These are phyloP conservation scores for Erysimum cheiri DNA, from an alignment of 441 rosid genomes.

Conservation along the genomic window DNA sequence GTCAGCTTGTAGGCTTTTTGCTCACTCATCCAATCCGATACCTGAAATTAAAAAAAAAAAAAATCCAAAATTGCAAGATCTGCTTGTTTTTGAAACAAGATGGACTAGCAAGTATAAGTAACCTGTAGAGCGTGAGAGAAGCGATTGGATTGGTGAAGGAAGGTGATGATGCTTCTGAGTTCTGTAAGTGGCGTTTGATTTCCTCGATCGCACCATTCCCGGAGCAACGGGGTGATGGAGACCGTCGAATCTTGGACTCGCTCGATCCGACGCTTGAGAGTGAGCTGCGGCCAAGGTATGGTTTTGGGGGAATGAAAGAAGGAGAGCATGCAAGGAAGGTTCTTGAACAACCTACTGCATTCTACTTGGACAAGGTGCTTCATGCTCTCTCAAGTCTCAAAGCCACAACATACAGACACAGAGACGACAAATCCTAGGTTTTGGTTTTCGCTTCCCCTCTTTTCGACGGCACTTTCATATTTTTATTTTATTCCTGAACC, in stretches of 20 bases:
- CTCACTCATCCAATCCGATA: slow-evolving; percentile 43
- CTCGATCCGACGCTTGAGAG: slow-evolving; percentile 34
- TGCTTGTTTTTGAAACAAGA: neutral
- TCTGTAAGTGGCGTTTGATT: slow-evolving; percentile 9
- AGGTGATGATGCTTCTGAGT: slow-evolving; percentile 32
- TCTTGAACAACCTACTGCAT: slow-evolving; percentile 3
- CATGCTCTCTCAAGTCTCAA: slow-evolving; percentile 21
- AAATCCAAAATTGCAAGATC: neutral
- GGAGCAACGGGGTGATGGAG: slow-evolving; percentile 39
- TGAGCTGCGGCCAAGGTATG: slow-evolving; percentile 15
- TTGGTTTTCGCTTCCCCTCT: neutral
- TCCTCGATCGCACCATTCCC: slow-evolving; percentile 29
- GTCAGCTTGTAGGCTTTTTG: slow-evolving; percentile 20
- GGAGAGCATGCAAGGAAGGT: slow-evolving; percentile 18
- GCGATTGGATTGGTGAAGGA: slow-evolving; percentile 19
- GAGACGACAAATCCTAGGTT: neutral
- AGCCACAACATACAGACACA: neutral
- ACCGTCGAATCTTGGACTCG: slow-evolving; percentile 8
- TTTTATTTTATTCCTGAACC: neutral
- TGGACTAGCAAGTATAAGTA: neutral
- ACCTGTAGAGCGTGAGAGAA: slow-evolving; percentile 43
- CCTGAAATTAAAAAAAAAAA: neutral
- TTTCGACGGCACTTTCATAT: neutral
- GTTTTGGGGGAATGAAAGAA: slow-evolving; percentile 22
- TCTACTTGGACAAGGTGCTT: slow-evolving; percentile 35